Conservation (phyloP, 2,329 filamentous ascomycete species). For the Coniochaeta pulveracea region DNA sequence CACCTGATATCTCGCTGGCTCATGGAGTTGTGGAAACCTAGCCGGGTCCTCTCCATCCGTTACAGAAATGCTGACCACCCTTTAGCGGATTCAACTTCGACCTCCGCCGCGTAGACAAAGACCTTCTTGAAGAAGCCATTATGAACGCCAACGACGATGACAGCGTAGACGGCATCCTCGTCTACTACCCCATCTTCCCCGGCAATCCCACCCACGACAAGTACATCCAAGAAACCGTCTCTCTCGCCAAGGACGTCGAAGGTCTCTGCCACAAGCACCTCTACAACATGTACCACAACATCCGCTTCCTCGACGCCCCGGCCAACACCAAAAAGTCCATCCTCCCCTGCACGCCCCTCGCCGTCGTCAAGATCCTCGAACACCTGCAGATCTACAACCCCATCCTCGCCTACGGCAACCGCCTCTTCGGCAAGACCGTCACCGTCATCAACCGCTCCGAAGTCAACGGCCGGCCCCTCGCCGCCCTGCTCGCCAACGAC, state of each 20-base stretch:
- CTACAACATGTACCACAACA: conserved; percentile 99
- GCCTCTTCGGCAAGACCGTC: conserved; percentile 85
- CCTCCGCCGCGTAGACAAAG: conserved; percentile 72
- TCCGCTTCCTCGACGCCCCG: conserved; percentile 79
- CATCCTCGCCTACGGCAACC: conserved; percentile 83
- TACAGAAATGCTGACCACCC: conserved; percentile 5
- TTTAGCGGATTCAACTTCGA: conserved; percentile 79
- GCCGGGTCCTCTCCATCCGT: too few relatives aligned
- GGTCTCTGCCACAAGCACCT: conserved; percentile 88
- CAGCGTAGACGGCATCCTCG: conserved; percentile 76
- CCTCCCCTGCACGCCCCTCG: conserved; percentile 88
- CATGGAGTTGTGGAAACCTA: too few relatives aligned
- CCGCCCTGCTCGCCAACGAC: conserved; percentile 89
- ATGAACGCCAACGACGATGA: conserved; percentile 72
- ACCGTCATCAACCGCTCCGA: conserved; percentile 95
- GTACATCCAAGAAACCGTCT: conserved; percentile 91
- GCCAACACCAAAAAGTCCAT: conserved; percentile 76
- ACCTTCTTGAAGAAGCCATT: conserved; percentile 82
- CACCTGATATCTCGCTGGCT: too few relatives aligned
- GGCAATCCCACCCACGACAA: conserved; percentile 75
- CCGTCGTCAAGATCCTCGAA: conserved; percentile 94
- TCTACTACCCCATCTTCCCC: conserved; percentile 95
- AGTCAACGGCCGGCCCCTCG: conserved; percentile 86
- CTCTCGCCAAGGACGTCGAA: conserved; percentile 87
- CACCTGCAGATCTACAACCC: conserved; percentile 94